Percentiles rank a stretch among this genome's conserved stretches.
phyloP scores from a whole-genome alignment of 352 stramenopile species.

The Phytophthora quininea region DNA sequence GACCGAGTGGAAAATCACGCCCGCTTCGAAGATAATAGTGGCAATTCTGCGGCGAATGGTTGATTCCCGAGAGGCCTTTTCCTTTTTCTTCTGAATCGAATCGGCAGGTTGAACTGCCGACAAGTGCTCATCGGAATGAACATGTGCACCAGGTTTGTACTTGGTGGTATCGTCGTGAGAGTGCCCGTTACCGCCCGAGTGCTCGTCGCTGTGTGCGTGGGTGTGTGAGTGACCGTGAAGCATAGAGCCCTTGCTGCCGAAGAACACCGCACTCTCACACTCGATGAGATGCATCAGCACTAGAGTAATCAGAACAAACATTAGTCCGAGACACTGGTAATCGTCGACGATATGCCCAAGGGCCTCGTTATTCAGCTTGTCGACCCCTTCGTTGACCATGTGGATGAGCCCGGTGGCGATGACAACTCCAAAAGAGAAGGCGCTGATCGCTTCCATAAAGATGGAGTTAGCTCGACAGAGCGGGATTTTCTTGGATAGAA shows the following conservation, averaged over 20 bases:
- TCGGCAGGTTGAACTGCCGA: constrained; percentile 4
- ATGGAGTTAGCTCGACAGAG: constrained; percentile 25
- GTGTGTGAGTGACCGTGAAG: constrained; percentile 31
- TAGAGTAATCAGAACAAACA: constrained; percentile 53
- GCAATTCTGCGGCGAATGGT: constrained; percentile 42
- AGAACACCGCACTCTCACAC: constrained; percentile 56
- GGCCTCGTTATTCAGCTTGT: constrained; percentile 53
- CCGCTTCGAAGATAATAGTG: constrained; percentile 58
- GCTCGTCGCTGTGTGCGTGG: background rate
- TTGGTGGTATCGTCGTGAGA: background rate
- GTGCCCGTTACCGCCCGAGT: background rate
- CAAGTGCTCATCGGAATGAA: background rate
- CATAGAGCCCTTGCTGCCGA: constrained; percentile 17
- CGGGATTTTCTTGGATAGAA: constrained; percentile 36
- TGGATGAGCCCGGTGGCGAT: constrained; percentile 70
- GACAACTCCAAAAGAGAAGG: constrained; percentile 65
- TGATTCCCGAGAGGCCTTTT: no score
- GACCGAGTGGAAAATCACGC: constrained; percentile 71
- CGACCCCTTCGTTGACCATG: constrained; percentile 59
- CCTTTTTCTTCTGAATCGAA: no score
- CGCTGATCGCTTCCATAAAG: constrained; percentile 46
- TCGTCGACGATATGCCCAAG: constrained; percentile 47
- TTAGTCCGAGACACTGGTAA: constrained; percentile 50
- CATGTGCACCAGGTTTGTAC: no score
- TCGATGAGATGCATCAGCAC: constrained; percentile 59